phyloP scores from a whole-genome alignment of 1,284 basidiomycete species.

The Boletellus deceptivus region DNA sequence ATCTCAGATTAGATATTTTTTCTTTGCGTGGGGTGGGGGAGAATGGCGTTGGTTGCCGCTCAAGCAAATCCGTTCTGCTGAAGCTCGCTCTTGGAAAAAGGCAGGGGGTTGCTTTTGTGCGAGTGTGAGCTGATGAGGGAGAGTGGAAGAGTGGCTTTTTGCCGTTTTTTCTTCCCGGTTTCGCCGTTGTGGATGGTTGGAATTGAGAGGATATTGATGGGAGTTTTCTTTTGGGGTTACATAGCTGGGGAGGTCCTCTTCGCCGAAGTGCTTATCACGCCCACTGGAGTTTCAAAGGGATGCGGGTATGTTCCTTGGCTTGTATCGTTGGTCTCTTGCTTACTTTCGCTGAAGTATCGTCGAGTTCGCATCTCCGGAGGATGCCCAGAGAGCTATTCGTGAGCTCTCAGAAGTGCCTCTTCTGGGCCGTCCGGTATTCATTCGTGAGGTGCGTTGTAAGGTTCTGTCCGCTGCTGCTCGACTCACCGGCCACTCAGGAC shows the following conservation, averaged over 20 bases:
- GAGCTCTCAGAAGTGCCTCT: constrained; percentile 87
- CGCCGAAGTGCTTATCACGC: constrained; percentile 96
- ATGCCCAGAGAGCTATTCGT: constrained; percentile 80
- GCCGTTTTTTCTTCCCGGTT: constrained; percentile 42
- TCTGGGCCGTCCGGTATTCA: constrained; percentile 91
- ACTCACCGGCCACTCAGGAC: constrained; percentile 56
- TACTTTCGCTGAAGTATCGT: constrained; percentile 66
- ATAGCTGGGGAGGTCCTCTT: constrained; percentile 97
- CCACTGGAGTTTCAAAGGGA: constrained; percentile 95
- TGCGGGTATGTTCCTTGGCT: constrained; percentile 78
- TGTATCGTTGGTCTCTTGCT: constrained; percentile 1
- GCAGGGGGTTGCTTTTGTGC: constrained; percentile 32
- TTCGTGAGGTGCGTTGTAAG: constrained; percentile 75
- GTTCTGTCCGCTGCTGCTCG: background rate
- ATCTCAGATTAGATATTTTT: constrained; percentile 51
- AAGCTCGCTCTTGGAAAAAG: constrained; percentile 36
- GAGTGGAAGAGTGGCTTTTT: constrained; percentile 31
- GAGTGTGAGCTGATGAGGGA: constrained; percentile 36
- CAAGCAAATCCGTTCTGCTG: constrained; percentile 36
- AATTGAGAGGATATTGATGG: constrained; percentile 83
- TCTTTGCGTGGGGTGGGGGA: constrained; percentile 31
- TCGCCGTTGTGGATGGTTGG: constrained; percentile 62
- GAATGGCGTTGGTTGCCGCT: constrained; percentile 29
- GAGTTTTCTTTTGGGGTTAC: constrained; percentile 77
- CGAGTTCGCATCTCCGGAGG: constrained; percentile 83